phyloP scores from a whole-genome alignment of 139 green algal species.

The Pseudopediastrum boryanum region DNA sequence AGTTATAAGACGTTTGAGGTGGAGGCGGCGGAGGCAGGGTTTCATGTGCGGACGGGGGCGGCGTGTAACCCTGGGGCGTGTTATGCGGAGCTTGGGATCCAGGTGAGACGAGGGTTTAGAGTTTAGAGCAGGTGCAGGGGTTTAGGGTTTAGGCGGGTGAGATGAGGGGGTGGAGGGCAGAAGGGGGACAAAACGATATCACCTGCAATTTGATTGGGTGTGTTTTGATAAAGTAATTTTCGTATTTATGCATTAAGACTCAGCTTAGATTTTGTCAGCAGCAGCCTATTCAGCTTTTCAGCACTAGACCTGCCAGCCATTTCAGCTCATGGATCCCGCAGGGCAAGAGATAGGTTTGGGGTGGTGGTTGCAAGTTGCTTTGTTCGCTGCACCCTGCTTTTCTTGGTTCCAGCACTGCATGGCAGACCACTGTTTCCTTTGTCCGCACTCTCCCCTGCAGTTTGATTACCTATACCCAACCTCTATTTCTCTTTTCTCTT shows the following conservation, averaged over 20 bases:
- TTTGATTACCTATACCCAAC: no score
- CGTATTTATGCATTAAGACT: neutral
- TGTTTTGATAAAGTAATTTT: neutral
- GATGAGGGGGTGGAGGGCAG: neutral
- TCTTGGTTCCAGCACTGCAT: no score
- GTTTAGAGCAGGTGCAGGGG: neutral
- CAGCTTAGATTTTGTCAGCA: neutral
- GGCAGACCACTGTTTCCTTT: no score
- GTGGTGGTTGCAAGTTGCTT: no score
- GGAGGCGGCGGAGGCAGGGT: slow-evolving; percentile 59
- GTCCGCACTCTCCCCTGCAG: no score
- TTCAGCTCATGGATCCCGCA: no score
- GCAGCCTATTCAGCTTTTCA: no score
- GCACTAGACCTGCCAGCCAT: no score
- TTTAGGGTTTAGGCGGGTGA: neutral
- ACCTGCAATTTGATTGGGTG: neutral
- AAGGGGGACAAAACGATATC: neutral
- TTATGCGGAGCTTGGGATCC: slow-evolving; percentile 67
- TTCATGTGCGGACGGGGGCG: slow-evolving; percentile 72
- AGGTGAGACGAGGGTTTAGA: slow-evolving; percentile 1
- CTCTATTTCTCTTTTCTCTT: no score
- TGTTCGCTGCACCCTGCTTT: no score
- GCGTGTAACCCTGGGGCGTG: slow-evolving; percentile 80
- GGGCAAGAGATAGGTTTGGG: no score
- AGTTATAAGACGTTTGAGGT: slow-evolving; percentile 67